These are phyloP conservation scores for Grifola frondosa DNA, from an alignment of 1,284 basidiomycete genomes.

Conservation along the genomic window DNA sequence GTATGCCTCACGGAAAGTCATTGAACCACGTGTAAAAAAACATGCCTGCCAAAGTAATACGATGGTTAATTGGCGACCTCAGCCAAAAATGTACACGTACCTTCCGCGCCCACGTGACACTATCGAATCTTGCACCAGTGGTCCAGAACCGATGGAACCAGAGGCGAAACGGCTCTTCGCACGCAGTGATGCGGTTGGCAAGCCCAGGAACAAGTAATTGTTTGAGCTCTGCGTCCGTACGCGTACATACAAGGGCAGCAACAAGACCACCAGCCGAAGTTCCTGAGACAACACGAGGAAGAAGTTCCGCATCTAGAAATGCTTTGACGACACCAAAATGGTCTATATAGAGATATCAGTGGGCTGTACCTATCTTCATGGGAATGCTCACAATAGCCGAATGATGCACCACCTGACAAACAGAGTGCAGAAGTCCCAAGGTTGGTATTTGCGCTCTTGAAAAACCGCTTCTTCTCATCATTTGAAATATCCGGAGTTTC, in stretches of 20 bases:
- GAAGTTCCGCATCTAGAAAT: constrained; percentile 82
- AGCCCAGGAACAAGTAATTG: constrained; percentile 77
- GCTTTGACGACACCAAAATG: constrained; percentile 93
- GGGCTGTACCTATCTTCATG: background rate
- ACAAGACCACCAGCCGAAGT: constrained; percentile 93
- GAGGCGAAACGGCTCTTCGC: constrained; percentile 77
- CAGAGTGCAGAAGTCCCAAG: constrained; percentile 91
- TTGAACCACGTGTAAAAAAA: constrained; percentile 92
- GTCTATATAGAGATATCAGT: constrained; percentile 41
- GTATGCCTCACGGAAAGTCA: constrained; percentile 97
- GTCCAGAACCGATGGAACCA: constrained; percentile 83
- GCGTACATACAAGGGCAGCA: constrained; percentile 84
- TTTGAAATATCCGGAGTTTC: constrained; percentile 70
- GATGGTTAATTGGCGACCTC: background rate
- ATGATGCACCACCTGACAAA: constrained; percentile 90
- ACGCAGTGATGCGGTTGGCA: constrained; percentile 88
- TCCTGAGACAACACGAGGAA: constrained; percentile 90
- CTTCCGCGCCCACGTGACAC: constrained; percentile 89
- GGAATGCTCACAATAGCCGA: constrained; percentile 80
- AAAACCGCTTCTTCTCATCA: constrained; percentile 93
- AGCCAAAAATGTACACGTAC: constrained; percentile 37
- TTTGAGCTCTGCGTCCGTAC: constrained; percentile 88
- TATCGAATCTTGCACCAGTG: constrained; percentile 94
- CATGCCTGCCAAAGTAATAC: constrained; percentile 44
- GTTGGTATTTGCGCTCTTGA: constrained; percentile 86